A percentile compares a stretch with the other conserved stretches of the same genome.
These are phyloP conservation scores for Collybiopsis confluens DNA, from an alignment of 768 basidiomycete species.

Conservation along the genomic window DNA sequence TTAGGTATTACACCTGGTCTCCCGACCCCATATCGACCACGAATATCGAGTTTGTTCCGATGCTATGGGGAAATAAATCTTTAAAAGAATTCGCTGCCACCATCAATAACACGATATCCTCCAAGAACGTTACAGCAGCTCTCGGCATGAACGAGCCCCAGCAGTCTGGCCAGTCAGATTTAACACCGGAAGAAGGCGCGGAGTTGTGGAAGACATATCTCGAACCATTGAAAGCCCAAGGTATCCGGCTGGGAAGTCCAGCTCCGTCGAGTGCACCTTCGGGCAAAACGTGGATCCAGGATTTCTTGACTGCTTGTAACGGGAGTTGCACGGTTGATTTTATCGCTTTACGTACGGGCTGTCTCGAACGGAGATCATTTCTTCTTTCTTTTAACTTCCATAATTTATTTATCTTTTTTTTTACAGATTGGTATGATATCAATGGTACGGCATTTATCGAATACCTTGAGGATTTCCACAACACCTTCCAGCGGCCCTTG, in stretches of 20 bases:
- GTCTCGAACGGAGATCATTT: too few relatives aligned
- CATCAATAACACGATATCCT: slow-evolving; percentile 36
- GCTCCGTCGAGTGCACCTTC: slow-evolving; percentile 47
- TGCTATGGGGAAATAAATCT: slow-evolving; percentile 46
- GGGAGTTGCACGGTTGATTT: slow-evolving; percentile 54
- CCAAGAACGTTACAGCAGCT: slow-evolving; percentile 33
- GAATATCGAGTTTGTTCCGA: slow-evolving; percentile 49
- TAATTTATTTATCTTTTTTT: neutral
- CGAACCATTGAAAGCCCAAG: slow-evolving; percentile 43
- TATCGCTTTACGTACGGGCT: slow-evolving; percentile 48
- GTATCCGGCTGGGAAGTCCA: slow-evolving; percentile 48
- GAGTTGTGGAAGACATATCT: slow-evolving; percentile 48
- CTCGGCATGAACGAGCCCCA: slow-evolving; percentile 55
- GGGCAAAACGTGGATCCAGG: slow-evolving; percentile 51
- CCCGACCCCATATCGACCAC: slow-evolving; percentile 25
- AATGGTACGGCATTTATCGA: slow-evolving; percentile 43
- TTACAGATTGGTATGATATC: slow-evolving; percentile 47
- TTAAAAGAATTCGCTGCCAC: slow-evolving; percentile 34
- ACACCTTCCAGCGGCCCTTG: slow-evolving; percentile 46
- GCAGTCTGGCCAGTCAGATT: slow-evolving; percentile 42
- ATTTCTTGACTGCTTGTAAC: slow-evolving; percentile 46
- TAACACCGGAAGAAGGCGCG: slow-evolving; percentile 45
- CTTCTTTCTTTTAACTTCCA: neutral
- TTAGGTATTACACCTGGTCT: slow-evolving; percentile 55
- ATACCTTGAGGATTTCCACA: slow-evolving; percentile 46